These are phyloP conservation scores for Lentinus brumalis DNA, from an alignment of 768 basidiomycete species.

Conservation along the genomic window DNA sequence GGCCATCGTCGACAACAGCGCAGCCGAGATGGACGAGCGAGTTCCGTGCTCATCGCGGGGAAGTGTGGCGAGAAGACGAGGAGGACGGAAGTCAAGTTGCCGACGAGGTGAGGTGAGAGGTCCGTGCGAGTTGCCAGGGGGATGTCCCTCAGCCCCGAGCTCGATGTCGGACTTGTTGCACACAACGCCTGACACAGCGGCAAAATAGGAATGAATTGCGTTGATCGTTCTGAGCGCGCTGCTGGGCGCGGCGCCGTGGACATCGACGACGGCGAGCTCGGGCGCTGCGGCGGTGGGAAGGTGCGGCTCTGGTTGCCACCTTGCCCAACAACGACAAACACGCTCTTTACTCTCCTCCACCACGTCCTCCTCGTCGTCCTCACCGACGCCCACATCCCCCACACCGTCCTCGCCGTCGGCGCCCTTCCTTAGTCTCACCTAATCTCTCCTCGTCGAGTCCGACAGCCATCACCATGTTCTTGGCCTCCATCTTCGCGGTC, in stretches of 20 bases:
- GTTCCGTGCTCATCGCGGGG: slow-evolving; percentile 1
- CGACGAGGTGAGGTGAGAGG: neutral
- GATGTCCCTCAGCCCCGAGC: neutral
- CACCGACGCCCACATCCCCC: slow-evolving; percentile 6
- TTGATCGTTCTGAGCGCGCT: neutral
- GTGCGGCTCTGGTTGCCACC: slow-evolving; percentile 13
- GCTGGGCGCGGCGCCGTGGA: neutral
- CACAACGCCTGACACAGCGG: neutral
- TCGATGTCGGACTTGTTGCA: neutral
- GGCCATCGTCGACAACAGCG: neutral
- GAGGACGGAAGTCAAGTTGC: neutral
- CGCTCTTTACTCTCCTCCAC: slow-evolving; percentile 25
- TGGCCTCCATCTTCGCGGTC: slow-evolving; percentile 28
- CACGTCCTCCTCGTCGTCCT: slow-evolving; percentile 21
- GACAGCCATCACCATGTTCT: slow-evolving; percentile 8
- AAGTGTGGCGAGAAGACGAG: neutral
- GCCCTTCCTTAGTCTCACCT: slow-evolving; percentile 24
- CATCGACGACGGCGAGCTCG: neutral
- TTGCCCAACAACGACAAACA: slow-evolving; percentile 25
- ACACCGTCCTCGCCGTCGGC: slow-evolving; percentile 18
- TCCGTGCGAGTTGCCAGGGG: neutral
- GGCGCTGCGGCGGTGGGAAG: slow-evolving; percentile 4
- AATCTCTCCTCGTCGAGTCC: slow-evolving; percentile 18
- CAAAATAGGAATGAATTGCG: neutral
- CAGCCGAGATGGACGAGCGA: neutral